These are phyloP conservation scores for Oryza glumipatula DNA, from an alignment of 176 grass and related monocot genomes.

Conservation along the genomic window DNA sequence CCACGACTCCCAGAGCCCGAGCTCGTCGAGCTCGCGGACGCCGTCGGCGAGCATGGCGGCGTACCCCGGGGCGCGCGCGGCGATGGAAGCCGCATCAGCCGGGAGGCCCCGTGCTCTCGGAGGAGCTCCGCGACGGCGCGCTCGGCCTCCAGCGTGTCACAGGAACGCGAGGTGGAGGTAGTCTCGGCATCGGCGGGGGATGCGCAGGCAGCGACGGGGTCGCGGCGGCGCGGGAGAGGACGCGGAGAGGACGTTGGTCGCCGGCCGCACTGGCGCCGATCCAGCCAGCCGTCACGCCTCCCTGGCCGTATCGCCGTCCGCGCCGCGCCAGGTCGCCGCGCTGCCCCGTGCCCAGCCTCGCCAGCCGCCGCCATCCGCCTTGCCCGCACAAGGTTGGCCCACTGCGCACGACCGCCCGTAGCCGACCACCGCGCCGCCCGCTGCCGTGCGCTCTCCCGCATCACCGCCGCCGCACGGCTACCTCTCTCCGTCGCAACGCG, in stretches of 20 bases:
- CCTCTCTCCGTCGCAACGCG: no score
- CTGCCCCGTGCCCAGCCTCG: no score
- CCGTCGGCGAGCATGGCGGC: constrained; percentile 68
- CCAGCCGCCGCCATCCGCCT: no score
- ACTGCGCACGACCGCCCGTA: no score
- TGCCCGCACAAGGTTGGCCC: no score
- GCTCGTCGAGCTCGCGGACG: constrained; percentile 75
- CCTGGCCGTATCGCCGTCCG: no score
- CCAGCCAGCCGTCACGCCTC: no score
- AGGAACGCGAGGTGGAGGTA: background rate
- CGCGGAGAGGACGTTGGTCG: background rate
- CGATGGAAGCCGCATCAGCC: constrained; percentile 50
- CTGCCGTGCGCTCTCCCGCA: no score
- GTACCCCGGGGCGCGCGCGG: constrained; percentile 56
- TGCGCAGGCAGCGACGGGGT: background rate
- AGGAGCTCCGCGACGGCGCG: constrained; percentile 59
- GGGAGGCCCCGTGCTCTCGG: constrained; percentile 57
- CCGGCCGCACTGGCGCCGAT: no score
- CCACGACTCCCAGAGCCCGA: constrained; percentile 82
- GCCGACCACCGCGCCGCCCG: no score
- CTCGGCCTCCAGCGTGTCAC: constrained; percentile 36
- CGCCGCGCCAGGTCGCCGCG: no score
- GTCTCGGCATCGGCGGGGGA: background rate
- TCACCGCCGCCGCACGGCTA: no score
- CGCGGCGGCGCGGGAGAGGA: background rate